phyloP scores from a whole-genome alignment of 495 filamentous ascomycete species.

The Talaromyces stipitatus region DNA sequence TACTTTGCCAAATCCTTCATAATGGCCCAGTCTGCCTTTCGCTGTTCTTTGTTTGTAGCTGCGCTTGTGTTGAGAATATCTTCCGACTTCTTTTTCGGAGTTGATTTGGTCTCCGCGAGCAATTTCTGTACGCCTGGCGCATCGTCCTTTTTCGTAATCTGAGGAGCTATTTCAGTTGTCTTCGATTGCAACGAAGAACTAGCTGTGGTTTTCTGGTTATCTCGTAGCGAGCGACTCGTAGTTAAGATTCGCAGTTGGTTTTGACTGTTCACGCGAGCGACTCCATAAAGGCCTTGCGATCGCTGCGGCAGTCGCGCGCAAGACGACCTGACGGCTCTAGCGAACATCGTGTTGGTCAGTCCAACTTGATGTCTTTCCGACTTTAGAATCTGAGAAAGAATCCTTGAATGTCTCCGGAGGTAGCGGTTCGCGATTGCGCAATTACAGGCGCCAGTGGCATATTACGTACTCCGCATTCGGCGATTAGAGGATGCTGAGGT shows the following conservation, averaged over 20 bases:
- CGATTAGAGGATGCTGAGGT: neutral
- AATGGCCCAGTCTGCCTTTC: slow-evolving; percentile 96
- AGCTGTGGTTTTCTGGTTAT: slow-evolving; percentile 14
- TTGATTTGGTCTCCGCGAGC: slow-evolving; percentile 13
- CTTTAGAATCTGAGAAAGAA: neutral
- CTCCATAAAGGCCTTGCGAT: slow-evolving; percentile 21
- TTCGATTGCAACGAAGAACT: slow-evolving; percentile 10
- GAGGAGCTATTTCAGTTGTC: slow-evolving; percentile 6
- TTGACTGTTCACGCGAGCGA: slow-evolving; percentile 17
- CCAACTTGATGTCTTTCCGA: slow-evolving; percentile 14
- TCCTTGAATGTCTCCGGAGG: neutral
- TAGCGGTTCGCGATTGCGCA: neutral
- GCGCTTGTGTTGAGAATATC: slow-evolving; percentile 48
- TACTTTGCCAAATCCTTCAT: slow-evolving; percentile 96
- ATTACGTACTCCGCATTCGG: slow-evolving; percentile 6
- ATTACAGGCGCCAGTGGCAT: neutral
- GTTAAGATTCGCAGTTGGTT: slow-evolving; percentile 26
- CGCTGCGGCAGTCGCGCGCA: slow-evolving; percentile 30
- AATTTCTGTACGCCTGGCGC: slow-evolving; percentile 8
- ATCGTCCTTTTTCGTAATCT: slow-evolving; percentile 3
- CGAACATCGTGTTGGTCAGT: slow-evolving; percentile 27
- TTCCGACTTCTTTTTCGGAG: slow-evolving; percentile 28
- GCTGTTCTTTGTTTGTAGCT: slow-evolving; percentile 69
- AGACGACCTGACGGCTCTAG: slow-evolving; percentile 33
- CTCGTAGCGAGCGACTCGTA: slow-evolving; percentile 9